phyloP scores from a whole-genome alignment of 192 early-diverging fungal genomes.

The Neocallimastix lanati region DNA sequence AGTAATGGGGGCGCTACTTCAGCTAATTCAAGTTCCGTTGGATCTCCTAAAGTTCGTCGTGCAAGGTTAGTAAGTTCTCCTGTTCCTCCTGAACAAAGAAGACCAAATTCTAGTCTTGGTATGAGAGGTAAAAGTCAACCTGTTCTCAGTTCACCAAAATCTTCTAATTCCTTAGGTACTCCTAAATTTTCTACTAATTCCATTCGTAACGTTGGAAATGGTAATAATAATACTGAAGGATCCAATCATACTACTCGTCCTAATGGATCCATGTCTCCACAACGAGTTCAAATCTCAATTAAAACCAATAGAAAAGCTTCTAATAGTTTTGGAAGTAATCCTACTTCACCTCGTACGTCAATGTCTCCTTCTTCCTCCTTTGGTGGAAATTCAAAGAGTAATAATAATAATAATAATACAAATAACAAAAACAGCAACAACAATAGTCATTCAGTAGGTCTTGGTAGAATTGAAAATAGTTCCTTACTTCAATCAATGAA shows the following conservation, averaged over 20 bases:
- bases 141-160: not conserved
- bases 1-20: not conserved
- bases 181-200: not conserved
- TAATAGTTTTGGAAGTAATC: not conserved
- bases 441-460: not conserved
- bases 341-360: too few species aligned
- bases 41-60: not conserved
- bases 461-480: not conserved
- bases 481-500: not conserved
- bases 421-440: not conserved
- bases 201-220: not conserved
- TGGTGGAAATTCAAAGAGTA: not conserved
- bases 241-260: too few species aligned
- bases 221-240: too few species aligned
- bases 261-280: too few species aligned
- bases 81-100: not conserved
- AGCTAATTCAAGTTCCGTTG: not conserved
- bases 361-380: too few species aligned
- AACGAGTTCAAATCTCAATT: not conserved
- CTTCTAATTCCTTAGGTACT: too few species aligned
- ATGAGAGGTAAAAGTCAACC: not conserved
- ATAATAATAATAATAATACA: not conserved
- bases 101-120: not conserved
- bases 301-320: not conserved
- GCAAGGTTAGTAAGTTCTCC: not conserved